Percentiles rank a stretch among this genome's conserved stretches.
Evolutionary conservation across 306 rosid species (phyloP).

Genomic region (Senna siamea): DNA sequence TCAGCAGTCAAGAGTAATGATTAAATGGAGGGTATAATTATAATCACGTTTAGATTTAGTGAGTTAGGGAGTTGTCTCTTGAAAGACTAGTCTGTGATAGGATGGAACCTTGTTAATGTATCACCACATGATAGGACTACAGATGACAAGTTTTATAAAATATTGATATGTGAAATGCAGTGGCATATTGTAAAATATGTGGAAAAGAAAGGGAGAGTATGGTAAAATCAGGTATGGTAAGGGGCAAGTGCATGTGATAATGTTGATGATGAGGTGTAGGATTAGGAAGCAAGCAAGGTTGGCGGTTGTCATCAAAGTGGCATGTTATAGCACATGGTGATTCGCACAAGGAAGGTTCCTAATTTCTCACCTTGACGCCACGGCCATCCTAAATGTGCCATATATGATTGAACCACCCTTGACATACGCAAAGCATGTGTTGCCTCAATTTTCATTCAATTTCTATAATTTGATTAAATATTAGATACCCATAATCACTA

Average conservation of each 20-base stretch:
- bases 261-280: neutral
- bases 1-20: too few relatives aligned
- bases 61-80: too few relatives aligned
- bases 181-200: too few relatives aligned
- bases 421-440: conserved; percentile 30
- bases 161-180: too few relatives aligned
- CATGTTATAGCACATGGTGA: conserved; percentile 38
- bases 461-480: neutral
- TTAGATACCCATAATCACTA: neutral
- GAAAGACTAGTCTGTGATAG: too few relatives aligned
- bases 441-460: neutral
- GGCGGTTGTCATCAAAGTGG: conserved; percentile 24
- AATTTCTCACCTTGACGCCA: conserved; percentile 34
- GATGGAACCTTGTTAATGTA: too few relatives aligned
- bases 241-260: conserved; percentile 32
- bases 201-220: too few relatives aligned
- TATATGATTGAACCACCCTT: neutral
- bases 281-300: neutral
- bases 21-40: too few relatives aligned
- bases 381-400: neutral
- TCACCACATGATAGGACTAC: too few relatives aligned
- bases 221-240: neutral
- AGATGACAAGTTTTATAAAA: too few relatives aligned
- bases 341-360: conserved; percentile 43
- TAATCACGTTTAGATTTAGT: too few relatives aligned